These are phyloP conservation scores for Mortierella sp. DNA, from an alignment of 371 early-diverging fungal species.

Conservation along the genomic window DNA sequence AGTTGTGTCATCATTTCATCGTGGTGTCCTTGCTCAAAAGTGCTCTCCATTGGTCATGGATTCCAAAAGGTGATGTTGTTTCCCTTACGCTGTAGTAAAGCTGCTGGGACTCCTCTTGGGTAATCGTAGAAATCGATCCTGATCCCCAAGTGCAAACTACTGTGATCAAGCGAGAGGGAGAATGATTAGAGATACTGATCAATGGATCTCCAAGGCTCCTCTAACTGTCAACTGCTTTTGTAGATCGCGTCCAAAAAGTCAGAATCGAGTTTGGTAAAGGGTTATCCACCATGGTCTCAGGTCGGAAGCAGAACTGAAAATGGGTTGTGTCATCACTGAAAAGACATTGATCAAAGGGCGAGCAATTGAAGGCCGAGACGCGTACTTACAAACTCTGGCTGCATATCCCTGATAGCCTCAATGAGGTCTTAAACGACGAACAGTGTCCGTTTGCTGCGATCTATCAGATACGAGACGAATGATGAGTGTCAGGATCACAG, in stretches of 20 bases:
- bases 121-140: too few species aligned
- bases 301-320: conserved; percentile 58
- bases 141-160: too few species aligned
- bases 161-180: too few species aligned
- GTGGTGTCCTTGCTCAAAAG: conserved; percentile 1
- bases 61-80: too few species aligned
- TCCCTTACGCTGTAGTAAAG: conserved; percentile 3
- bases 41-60: too few species aligned
- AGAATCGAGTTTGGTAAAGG: conserved; percentile 45
- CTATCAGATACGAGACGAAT: too few species aligned
- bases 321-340: conserved; percentile 46
- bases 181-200: too few species aligned
- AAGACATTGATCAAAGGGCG: background rate
- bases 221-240: background rate
- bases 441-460: background rate
- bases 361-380: background rate
- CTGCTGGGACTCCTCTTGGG: too few species aligned
- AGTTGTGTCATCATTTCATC: conserved; percentile 43
- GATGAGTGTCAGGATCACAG: conserved; percentile 12
- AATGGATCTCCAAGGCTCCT: too few species aligned
- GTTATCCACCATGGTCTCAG: conserved; percentile 54
- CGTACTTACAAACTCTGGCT: conserved; percentile 5
- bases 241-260: conserved; percentile 16
- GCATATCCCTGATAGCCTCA: background rate
- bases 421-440: background rate